phyloP scores from a whole-genome alignment of 2,329 filamentous ascomycete species.

The Xylaria hypoxylon region DNA sequence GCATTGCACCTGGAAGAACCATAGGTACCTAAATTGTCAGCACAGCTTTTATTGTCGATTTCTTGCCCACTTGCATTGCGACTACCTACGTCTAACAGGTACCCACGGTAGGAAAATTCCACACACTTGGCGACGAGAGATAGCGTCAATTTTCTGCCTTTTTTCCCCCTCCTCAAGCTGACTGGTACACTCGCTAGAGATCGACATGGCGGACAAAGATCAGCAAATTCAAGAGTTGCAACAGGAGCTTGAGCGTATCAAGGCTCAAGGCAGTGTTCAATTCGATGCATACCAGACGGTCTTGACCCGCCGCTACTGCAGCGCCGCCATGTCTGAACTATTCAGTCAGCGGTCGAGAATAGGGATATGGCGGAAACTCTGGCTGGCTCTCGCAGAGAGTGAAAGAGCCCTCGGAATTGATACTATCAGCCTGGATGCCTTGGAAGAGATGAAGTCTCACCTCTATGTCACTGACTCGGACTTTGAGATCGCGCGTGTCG shows the following conservation, averaged over 20 bases:
- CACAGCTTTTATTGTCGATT: slow-evolving; percentile 14
- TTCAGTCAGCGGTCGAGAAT: slow-evolving; percentile 82
- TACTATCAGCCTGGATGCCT: slow-evolving; percentile 76
- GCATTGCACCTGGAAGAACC: slow-evolving; percentile 12
- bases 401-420: slow-evolving; percentile 84
- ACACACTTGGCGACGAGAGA: neutral
- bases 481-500: slow-evolving; percentile 78
- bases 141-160: neutral
- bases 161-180: neutral
- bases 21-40: slow-evolving; percentile 8
- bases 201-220: slow-evolving; percentile 33
- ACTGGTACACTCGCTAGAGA: neutral
- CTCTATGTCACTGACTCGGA: slow-evolving; percentile 81
- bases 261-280: slow-evolving; percentile 22
- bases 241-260: slow-evolving; percentile 31
- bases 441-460: slow-evolving; percentile 80
- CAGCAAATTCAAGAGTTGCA: slow-evolving; percentile 32
- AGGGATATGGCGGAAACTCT: slow-evolving; percentile 81
- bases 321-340: slow-evolving; percentile 78
- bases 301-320: slow-evolving; percentile 78
- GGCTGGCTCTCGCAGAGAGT: slow-evolving; percentile 84
- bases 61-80: slow-evolving; percentile 13
- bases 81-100: slow-evolving; percentile 7
- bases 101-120: slow-evolving; percentile 8
- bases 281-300: slow-evolving; percentile 74